Conservation (phyloP, 306 rosid genomes). For the Dryas octopetala region DNA sequence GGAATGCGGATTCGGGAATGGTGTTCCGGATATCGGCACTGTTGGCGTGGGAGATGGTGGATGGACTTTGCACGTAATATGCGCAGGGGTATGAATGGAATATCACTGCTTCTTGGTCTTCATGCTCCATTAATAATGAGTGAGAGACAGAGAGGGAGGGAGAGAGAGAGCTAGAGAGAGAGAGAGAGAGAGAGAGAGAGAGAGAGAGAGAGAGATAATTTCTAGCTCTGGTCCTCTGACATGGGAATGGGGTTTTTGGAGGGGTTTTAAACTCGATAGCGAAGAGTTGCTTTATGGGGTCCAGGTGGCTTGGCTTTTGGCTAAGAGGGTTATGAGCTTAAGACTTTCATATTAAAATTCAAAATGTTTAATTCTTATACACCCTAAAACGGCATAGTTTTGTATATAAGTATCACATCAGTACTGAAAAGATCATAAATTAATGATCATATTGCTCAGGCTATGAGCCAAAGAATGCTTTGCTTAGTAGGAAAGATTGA, state of each 20-base stretch:
- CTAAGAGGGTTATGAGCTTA: neutral
- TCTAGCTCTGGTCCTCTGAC: neutral
- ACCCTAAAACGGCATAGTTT: too few species aligned
- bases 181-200: neutral
- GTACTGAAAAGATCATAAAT: too few species aligned
- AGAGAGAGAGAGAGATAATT: neutral
- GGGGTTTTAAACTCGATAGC: conserved; percentile 39
- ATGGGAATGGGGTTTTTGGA: conserved; percentile 26
- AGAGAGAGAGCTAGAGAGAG: too few species aligned
- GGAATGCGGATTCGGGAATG: conserved; percentile 51
- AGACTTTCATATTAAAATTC: too few species aligned
- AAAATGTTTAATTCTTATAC: too few species aligned
- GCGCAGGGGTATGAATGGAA: conserved; percentile 58
- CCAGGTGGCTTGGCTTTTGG: conserved; percentile 14
- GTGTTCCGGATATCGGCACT: conserved; percentile 44
- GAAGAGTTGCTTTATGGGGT: conserved; percentile 22
- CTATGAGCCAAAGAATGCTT: conserved; percentile 20
- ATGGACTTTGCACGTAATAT: conserved; percentile 87
- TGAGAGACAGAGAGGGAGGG: neutral
- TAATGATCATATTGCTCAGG: too few species aligned
- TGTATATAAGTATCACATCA: too few species aligned
- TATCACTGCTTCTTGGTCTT: conserved; percentile 56
- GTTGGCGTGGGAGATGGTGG: conserved; percentile 68
- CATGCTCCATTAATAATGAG: conserved; percentile 26
- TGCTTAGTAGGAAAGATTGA: conserved; percentile 30